phyloP scores from a whole-genome alignment of 345 rosid species.

The Brassica juncea region DNA sequence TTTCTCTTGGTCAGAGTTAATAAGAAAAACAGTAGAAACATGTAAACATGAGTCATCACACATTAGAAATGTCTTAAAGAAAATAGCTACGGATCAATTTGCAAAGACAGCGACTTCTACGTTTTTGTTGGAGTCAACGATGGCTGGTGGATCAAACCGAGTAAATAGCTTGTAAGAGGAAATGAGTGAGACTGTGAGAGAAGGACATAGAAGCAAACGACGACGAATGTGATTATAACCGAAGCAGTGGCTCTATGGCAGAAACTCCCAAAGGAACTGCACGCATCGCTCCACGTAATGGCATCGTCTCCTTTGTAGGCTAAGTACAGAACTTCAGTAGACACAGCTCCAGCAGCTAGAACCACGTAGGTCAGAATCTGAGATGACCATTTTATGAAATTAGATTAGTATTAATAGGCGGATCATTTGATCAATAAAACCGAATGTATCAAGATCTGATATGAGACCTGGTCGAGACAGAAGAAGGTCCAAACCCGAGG shows the following conservation, averaged over 20 bases:
- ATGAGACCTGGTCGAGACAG: conserved; percentile 74
- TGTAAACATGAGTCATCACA: background rate
- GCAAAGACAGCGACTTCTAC: conserved; percentile 49
- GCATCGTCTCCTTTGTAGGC: conserved; percentile 66
- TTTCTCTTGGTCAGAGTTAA: background rate
- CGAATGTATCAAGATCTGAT: background rate
- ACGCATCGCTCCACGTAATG: conserved; percentile 78
- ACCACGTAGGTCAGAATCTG: conserved; percentile 69
- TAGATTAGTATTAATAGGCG: background rate
- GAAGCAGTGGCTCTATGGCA: conserved; percentile 74
- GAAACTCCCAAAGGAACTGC: conserved; percentile 61
- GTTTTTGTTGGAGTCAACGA: conserved; percentile 39
- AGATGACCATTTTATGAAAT: background rate
- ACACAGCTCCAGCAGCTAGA: conserved; percentile 70
- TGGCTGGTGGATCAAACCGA: conserved; percentile 66
- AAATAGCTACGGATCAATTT: conserved; percentile 23
- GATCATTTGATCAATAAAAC: background rate
- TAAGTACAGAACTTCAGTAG: conserved; percentile 71
- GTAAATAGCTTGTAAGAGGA: conserved; percentile 91
- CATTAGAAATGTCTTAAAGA: conserved; percentile 4
- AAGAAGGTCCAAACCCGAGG: conserved; percentile 88
- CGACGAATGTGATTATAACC: conserved; percentile 58
- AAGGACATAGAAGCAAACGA: conserved; percentile 46
- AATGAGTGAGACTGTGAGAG: conserved; percentile 59
- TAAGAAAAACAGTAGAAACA: background rate